These are phyloP conservation scores for Rubia tinctorum DNA, from an alignment of 305 asterid genomes.

Conservation along the genomic window DNA sequence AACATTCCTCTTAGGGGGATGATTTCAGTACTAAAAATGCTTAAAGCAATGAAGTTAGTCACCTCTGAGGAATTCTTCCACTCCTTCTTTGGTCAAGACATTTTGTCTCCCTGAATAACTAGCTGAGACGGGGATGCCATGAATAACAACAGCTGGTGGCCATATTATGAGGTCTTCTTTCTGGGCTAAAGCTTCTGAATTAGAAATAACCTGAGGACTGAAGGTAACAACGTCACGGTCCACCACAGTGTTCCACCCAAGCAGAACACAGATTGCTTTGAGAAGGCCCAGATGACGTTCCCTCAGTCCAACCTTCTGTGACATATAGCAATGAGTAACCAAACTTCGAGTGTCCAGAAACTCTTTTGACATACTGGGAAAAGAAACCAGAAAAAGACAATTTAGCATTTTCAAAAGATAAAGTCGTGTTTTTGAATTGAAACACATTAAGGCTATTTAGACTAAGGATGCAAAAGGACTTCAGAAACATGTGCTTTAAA, in stretches of 20 bases:
- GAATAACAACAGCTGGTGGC: constrained; percentile 38
- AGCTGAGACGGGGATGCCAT: constrained; percentile 12
- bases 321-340: constrained; percentile 35
- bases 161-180: constrained; percentile 38
- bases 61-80: constrained; percentile 38
- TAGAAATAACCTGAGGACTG: constrained; percentile 26
- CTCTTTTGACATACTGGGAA: constrained; percentile 27
- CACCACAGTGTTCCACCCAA: constrained; percentile 33
- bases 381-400: not conserved
- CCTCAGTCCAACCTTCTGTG: constrained; percentile 32
- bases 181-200: constrained; percentile 28
- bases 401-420: constrained; percentile 18
- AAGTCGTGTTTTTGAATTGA: not conserved
- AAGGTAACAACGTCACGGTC: constrained; percentile 21
- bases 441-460: not conserved
- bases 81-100: constrained; percentile 17
- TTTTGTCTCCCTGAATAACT: constrained; percentile 17
- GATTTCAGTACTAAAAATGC: not conserved
- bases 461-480: not conserved
- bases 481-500: not conserved
- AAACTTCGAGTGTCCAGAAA: constrained; percentile 34
- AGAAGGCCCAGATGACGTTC: constrained; percentile 40
- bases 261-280: constrained; percentile 40
- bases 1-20: not conserved
- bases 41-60: constrained; percentile 1